phyloP scores from a whole-genome alignment of 1,284 basidiomycete genomes.

The Sanghuangporus baumii region DNA sequence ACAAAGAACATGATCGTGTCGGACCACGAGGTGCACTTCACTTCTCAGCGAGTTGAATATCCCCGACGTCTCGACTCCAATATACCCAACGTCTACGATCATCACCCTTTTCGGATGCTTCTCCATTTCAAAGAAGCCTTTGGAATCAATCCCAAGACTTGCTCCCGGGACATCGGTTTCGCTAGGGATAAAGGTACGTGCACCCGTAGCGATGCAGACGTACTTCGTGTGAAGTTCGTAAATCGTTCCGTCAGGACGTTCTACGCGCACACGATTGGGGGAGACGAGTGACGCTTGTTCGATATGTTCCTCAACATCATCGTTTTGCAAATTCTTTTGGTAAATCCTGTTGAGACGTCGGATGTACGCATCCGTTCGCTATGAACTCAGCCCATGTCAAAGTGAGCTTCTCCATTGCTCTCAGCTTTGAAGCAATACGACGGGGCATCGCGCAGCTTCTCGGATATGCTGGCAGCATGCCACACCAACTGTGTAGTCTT shows the following conservation, averaged over 20 bases:
- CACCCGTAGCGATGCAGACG: constrained; percentile 84
- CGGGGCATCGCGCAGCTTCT: constrained; percentile 70
- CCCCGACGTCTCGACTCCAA: constrained; percentile 92
- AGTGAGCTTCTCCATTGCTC: constrained; percentile 51
- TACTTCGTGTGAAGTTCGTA: constrained; percentile 72
- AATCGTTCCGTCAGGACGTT: constrained; percentile 51
- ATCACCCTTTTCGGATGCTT: constrained; percentile 91
- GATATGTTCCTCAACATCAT: constrained; percentile 84
- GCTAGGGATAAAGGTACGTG: constrained; percentile 74
- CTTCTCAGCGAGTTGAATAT: constrained; percentile 82
- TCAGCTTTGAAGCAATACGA: constrained; percentile 70
- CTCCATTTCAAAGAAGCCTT: constrained; percentile 93
- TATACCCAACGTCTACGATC: constrained; percentile 97
- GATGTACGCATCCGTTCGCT: constrained; percentile 94
- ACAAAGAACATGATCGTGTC: constrained; percentile 84
- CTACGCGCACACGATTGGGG: constrained; percentile 62
- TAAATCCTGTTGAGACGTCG: constrained; percentile 89
- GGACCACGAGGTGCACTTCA: constrained; percentile 90
- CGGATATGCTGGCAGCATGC: constrained; percentile 93
- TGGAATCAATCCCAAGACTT: constrained; percentile 84
- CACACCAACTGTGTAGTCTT: constrained; percentile 83
- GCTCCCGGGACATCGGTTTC: constrained; percentile 87
- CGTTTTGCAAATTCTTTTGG: constrained; percentile 81
- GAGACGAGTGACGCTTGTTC: constrained; percentile 77
- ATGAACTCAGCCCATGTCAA: constrained; percentile 93